Base-by-base conservation (phyloP, 495 filamentous ascomycete species). In the Ramalina peruviana region DNA sequence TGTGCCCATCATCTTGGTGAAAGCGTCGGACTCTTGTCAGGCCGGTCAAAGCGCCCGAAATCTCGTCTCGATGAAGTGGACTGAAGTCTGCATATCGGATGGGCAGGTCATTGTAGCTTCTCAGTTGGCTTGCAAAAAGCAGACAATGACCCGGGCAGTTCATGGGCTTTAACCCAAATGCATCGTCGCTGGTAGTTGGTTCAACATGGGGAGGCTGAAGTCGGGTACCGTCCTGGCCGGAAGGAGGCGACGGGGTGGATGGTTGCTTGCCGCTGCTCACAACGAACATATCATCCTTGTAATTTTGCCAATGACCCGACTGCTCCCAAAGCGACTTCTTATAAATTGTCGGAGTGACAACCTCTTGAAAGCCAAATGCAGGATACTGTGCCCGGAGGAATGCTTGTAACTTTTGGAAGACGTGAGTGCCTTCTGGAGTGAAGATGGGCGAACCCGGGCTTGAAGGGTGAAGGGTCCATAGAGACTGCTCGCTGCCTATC, bases 91-190 rank as follows among this genome's bases (percentile, higher is more conserved):
- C 87, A 67, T 88, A 94, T 58, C 89, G 80, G 52, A 94, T 80
- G 3, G 89, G 89, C 27, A 96, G 68, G 54, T 94, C 85, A 57
- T 82, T 75, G 60, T 88, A 90, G 55, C 81, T 87, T 52, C 82
- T 78, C 37, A 65, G 73, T 47, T 84, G 73, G 43, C 79, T 79
- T 56, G 73, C 72, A 64, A 94, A 96, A 30, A 96, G 77, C 43
- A 96, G 68, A 65, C 89, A 96, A 65, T 96, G 89, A 12, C 89
- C 89, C 0, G 89, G 89, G 62, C 89, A 96, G 58, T 96, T 96
- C 89, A 96, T 96, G 20, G 89, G 89, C 62, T 96, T 96, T 45
- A 96, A 72, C 3, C 86, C 88, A 61, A 89, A 96, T 45, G 87
- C 82, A 54, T 85, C 83, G 43, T 84, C 74, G 53, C 86, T 79